Evolutionary conservation across 129 eudicot genomes (phyloP).

Genomic region (Flaveria bidentis): DNA sequence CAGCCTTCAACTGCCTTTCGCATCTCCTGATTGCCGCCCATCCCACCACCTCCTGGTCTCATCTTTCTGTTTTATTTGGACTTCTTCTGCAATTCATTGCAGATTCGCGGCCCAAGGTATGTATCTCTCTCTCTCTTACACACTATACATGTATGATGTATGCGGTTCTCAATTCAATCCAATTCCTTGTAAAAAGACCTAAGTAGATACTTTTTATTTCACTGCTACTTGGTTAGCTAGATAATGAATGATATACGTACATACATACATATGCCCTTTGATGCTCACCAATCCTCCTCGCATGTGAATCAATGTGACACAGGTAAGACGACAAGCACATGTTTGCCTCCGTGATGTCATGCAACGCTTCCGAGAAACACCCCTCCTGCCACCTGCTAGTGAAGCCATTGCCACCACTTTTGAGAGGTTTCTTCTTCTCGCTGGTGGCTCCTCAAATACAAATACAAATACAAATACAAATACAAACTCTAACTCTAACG

Average conservation of each 20-base stretch:
- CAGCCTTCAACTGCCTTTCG: slow-evolving; percentile 58
- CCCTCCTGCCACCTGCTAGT: slow-evolving; percentile 74
- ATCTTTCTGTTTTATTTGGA: slow-evolving; percentile 56
- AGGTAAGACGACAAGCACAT: slow-evolving; percentile 85
- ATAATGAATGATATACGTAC: too few species aligned
- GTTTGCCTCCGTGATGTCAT: slow-evolving; percentile 64
- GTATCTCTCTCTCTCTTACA: too few species aligned
- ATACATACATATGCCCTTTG: not conserved
- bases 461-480: slow-evolving; percentile 49
- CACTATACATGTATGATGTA: not conserved
- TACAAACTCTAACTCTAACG: slow-evolving; percentile 39
- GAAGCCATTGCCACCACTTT: slow-evolving; percentile 71
- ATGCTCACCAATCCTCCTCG: not conserved
- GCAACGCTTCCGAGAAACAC: slow-evolving; percentile 49
- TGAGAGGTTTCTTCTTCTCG: slow-evolving; percentile 75
- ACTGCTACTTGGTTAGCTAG: too few species aligned
- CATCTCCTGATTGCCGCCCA: slow-evolving; percentile 47
- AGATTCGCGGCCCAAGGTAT: slow-evolving; percentile 63
- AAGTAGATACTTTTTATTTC: too few species aligned
- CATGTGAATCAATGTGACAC: not conserved
- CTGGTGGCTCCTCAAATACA: slow-evolving; percentile 80
- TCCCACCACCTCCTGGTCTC: slow-evolving; percentile 51
- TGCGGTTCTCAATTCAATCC: not conserved
- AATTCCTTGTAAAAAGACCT: not conserved
- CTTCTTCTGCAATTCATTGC: slow-evolving; percentile 48